phyloP scores from a whole-genome alignment of 75 land plant species.

The Picea glauca region DNA sequence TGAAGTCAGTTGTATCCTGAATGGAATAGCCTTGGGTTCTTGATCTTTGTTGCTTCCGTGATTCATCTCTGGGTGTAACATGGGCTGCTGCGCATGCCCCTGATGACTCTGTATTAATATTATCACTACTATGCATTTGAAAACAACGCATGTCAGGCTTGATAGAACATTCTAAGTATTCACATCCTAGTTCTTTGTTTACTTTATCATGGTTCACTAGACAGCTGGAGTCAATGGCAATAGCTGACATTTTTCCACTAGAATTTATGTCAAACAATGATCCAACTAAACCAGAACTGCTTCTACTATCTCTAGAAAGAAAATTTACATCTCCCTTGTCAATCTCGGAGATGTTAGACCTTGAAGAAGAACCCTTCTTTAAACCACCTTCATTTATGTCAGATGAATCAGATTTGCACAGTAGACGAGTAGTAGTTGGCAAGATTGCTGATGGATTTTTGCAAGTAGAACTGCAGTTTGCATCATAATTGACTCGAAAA shows the following conservation, averaged over 20 bases:
- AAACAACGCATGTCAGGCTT: background rate
- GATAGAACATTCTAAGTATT: background rate
- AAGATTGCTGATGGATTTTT: background rate
- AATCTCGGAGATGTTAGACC: background rate
- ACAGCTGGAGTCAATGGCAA: background rate
- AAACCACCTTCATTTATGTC: background rate
- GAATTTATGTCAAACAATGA: background rate
- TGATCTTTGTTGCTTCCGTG: background rate
- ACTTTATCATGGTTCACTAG: background rate
- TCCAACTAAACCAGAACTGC: background rate
- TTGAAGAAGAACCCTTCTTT: background rate
- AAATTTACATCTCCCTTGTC: background rate
- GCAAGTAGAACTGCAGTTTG: background rate
- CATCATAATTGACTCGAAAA: background rate
- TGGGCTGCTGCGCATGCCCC: background rate
- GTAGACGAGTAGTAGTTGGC: background rate
- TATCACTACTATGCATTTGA: background rate
- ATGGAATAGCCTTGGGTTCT: background rate
- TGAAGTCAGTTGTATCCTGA: constrained; percentile 6
- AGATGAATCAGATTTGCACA: background rate
- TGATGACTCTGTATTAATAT: background rate
- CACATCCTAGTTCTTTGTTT: background rate
- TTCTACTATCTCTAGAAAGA: constrained; percentile 4
- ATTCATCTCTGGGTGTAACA: background rate
- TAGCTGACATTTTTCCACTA: background rate